Percentiles rank a stretch among this genome's conserved stretches.
Evolutionary conservation across 805 yeast genomes (phyloP).

Genomic region (Maudiozyma turicensis): DNA sequence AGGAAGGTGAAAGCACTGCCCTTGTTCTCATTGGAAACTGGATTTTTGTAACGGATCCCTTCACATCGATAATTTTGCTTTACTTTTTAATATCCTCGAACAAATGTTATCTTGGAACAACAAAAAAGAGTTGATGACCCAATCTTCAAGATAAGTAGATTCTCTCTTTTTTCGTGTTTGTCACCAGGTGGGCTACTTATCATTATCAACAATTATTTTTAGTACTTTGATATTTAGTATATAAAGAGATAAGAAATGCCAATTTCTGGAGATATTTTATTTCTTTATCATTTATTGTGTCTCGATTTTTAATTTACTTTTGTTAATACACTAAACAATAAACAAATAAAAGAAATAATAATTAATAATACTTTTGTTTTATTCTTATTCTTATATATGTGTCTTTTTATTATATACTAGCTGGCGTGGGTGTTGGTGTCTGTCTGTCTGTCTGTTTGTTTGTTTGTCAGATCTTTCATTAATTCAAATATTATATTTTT

Average conservation of each 20-base stretch:
- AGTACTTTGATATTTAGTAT: not conserved
- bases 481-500: not conserved
- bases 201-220: too few relatives aligned
- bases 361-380: not conserved
- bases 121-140: too few relatives aligned
- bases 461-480: not conserved
- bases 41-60: too few relatives aligned
- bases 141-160: too few relatives aligned
- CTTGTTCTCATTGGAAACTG: too few relatives aligned
- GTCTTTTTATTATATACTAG: not conserved
- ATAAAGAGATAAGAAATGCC: not conserved
- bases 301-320: not conserved
- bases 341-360: not conserved
- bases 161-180: not conserved
- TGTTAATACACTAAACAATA: not conserved
- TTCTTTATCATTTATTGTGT: not conserved
- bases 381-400: not conserved
- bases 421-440: not conserved
- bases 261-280: not conserved
- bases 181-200: too few relatives aligned
- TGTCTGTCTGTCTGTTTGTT: not conserved
- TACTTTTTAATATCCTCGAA: too few relatives aligned
- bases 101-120: too few relatives aligned
- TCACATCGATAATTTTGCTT: too few relatives aligned
- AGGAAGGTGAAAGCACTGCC: too few relatives aligned